These are phyloP conservation scores for Coniophora puteana DNA, from an alignment of 1,284 basidiomycete species.

Conservation along the genomic window DNA sequence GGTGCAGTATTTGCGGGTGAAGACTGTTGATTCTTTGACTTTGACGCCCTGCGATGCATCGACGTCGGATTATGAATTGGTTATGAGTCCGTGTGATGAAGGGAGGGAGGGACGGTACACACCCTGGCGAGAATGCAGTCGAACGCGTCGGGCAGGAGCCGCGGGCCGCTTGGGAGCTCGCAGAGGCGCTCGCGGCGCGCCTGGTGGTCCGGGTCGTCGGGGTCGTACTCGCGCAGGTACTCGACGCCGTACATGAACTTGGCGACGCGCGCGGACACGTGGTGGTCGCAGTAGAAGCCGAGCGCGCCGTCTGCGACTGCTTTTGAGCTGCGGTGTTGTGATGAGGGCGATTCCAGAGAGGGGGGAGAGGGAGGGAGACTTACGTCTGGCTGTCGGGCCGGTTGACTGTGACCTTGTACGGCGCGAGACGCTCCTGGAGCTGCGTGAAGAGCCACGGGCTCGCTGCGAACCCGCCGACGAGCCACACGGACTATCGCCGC, in stretches of 20 bases:
- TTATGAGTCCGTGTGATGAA: constrained; percentile 9
- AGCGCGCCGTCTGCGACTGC: constrained; percentile 78
- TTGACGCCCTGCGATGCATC: constrained; percentile 46
- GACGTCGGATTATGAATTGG: constrained; percentile 6
- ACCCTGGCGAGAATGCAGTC: constrained; percentile 73
- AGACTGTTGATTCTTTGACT: constrained; percentile 76
- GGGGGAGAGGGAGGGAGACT: constrained; percentile 10
- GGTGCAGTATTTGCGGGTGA: constrained; percentile 75
- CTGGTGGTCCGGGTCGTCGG: constrained; percentile 61
- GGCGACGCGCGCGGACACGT: constrained; percentile 72
- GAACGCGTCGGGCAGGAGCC: constrained; percentile 70
- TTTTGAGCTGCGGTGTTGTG: constrained; percentile 52
- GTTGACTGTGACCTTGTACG: constrained; percentile 56
- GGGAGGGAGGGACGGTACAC: constrained; percentile 17
- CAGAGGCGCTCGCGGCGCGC: constrained; percentile 60
- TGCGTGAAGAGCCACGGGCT: constrained; percentile 76
- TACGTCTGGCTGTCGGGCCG: constrained; percentile 76
- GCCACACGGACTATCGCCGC: constrained; percentile 64
- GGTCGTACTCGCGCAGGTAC: constrained; percentile 64
- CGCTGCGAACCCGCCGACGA: constrained; percentile 78
- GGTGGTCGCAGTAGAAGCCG: constrained; percentile 79
- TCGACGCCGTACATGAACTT: constrained; percentile 80
- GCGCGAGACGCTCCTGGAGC: constrained; percentile 59
- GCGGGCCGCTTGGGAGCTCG: constrained; percentile 72
- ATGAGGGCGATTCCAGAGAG: constrained; percentile 5